These are phyloP conservation scores for Apodospora peruviana DNA, from an alignment of 495 filamentous ascomycete genomes.

Conservation along the genomic window DNA sequence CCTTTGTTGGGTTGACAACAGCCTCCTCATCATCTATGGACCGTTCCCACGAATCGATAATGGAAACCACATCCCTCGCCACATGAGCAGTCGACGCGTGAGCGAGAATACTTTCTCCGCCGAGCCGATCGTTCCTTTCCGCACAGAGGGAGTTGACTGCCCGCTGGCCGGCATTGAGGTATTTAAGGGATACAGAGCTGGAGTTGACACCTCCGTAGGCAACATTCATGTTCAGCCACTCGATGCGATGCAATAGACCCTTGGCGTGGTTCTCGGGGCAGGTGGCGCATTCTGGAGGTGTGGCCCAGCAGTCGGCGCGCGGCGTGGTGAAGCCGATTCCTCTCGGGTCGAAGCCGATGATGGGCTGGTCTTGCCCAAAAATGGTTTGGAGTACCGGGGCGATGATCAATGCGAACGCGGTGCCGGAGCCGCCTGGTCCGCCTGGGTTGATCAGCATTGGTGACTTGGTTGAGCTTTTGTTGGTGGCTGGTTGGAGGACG, in stretches of 20 bases:
- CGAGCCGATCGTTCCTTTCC: conserved; percentile 18
- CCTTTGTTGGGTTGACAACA: conserved; percentile 15
- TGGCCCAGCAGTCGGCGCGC: conserved; percentile 32
- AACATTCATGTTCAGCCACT: conserved; percentile 8
- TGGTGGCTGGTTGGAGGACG: conserved; percentile 37
- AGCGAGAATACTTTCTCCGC: conserved; percentile 21
- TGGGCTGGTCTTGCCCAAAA: conserved; percentile 34
- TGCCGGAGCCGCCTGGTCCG: conserved; percentile 37
- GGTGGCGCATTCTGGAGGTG: conserved; percentile 2
- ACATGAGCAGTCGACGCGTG: conserved; percentile 25
- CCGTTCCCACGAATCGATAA: conserved; percentile 37
- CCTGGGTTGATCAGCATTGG: conserved; percentile 40
- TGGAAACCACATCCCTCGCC: conserved; percentile 32
- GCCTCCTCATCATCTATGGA: conserved; percentile 14
- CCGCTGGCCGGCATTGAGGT: conserved; percentile 20
- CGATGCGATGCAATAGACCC: conserved; percentile 10
- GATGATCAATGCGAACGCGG: conserved; percentile 17
- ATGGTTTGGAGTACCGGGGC: conserved; percentile 26
- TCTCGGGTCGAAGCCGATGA: conserved; percentile 42
- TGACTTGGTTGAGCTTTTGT: conserved; percentile 16
- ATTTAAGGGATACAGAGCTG: conserved; percentile 26
- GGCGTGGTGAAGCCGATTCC: conserved; percentile 36
- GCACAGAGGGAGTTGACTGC: conserved; percentile 32
- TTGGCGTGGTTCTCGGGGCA: conserved; percentile 4
- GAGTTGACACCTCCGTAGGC: conserved; percentile 31